Evolutionary conservation across 2,329 filamentous ascomycete species (phyloP), one percentile per base, ranked within the genome.

Genomic region (Fusarium equiseti): DNA sequence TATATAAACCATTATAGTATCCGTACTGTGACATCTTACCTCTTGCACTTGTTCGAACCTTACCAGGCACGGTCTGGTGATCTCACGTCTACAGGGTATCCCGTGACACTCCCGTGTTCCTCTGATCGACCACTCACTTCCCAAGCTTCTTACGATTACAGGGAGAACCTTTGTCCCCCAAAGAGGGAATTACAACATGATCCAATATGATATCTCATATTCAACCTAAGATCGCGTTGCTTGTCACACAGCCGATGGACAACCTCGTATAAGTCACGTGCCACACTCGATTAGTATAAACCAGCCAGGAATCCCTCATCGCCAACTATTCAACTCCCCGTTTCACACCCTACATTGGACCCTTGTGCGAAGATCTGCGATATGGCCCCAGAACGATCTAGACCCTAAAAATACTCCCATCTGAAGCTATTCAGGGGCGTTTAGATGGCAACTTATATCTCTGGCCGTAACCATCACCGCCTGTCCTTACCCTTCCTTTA

Each of bases 131-230:
- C 1, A 22, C 4, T 44, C 7, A 22, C 8, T 32, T 20, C 4
- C 5, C 1, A 18, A 9, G 5, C 3, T 2, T 8, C 11, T n/a
- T 4, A n/a, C 16, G 1, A 38, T 11, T 18, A 10, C 5, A 18
- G 16, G 5, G 32, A 35, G 5, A 35, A 10, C 0, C 2, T 35
- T 18, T 10, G 8, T 35, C 32, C 5, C 16, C 16, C 8, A 35
- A 11, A 2, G 9, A 10, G 10, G 5, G 8, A 24, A 24, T 22
- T 2, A 5, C 11, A 13, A 5, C 12, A 9, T 8, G 13, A 22
- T 22, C 9, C 8, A 32, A 32, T 32, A 9, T 35, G 35, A n/a
- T n/a, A 12, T 4, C 9, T 38, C 18, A 38, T n/a, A 7, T 11
- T 38, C 18, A 3, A n/a, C 3, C 7, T 3, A 1, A 12, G 20